Conservation (phyloP, 805 yeast genomes). For the Kuraishia molischiana region DNA sequence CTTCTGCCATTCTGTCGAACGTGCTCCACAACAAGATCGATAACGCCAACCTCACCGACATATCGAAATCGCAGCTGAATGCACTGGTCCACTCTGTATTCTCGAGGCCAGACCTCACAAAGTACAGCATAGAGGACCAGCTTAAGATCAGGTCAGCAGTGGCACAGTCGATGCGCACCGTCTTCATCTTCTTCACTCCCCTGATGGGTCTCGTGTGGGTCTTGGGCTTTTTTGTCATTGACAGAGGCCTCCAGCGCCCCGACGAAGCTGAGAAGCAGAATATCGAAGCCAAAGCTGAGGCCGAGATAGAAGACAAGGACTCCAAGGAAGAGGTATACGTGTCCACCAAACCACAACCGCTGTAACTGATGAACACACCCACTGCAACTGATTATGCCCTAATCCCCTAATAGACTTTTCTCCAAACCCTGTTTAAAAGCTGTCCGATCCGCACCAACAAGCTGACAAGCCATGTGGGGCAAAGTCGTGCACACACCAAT, state of each 20-base stretch:
- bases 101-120: conserved; percentile 15
- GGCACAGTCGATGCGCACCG: conserved; percentile 18
- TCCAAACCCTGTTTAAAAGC: too few species aligned
- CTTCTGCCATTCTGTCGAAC: conserved; percentile 19
- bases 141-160: conserved; percentile 15
- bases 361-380: too few species aligned
- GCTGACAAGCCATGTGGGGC: too few species aligned
- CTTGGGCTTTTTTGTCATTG: conserved; percentile 23
- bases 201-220: conserved; percentile 23
- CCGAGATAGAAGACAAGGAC: too few species aligned
- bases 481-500: too few species aligned
- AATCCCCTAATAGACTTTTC: too few species aligned
- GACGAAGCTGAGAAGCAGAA: conserved; percentile 9
- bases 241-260: conserved; percentile 26
- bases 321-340: too few species aligned
- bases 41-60: conserved; percentile 3
- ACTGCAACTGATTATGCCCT: too few species aligned
- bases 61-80: conserved; percentile 5
- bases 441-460: too few species aligned
- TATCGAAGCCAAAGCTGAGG: not conserved
- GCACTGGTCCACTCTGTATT: conserved; percentile 20
- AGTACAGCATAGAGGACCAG: conserved; percentile 14
- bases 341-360: too few species aligned
- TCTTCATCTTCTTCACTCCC: conserved; percentile 25
- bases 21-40: conserved; percentile 10